Base-by-base conservation (phyloP, 225 moss, liverwort and hornwort species). In the Polytrichum formosum region DNA sequence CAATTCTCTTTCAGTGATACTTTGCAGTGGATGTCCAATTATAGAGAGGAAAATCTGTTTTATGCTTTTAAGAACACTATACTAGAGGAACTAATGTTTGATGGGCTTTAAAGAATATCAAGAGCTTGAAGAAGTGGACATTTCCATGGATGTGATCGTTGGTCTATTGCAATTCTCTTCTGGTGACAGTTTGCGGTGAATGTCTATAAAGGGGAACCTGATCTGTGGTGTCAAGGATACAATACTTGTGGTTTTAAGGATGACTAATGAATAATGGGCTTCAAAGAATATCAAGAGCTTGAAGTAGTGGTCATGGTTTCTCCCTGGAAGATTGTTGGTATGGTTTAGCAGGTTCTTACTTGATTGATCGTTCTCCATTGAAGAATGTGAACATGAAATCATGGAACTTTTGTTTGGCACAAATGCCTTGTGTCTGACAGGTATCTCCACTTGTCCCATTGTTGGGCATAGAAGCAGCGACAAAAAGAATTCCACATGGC, bases 391-490 rank as follows among this genome's bases (percentile, higher is more conserved):
- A 35, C 35, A 35, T 46, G 46, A 46, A 46, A 46, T 13, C 13
- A 16, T 46, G 46, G 46, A 46, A 46, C 46, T 13, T 46, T 10
- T 46, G 13, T 16, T 46, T 46, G 46, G 46, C 46, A 46, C 46
- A 46, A 46, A 58, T 22, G 23, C 58, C 23, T 6, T 58, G 19
- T n/a, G 23, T 22, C 26, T 66, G 76, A 26, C 74, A 92, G 92
- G 86, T 92, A 61, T 73, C 82, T 59, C 84, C 93, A 16, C 91
- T 93, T 33, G 88, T 90, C 68, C 91, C 95, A 22, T 62, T 96
- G 68, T 35, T 54, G 22, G 95, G 95, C 66, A 68, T 96, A 74
- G 80, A 87, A 80, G 95, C 95, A 60, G 93, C 95, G 65, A 84
- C 90, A 55, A 88, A 76, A 56, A 90, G 95, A 74, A 85, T 79